Evolutionary conservation across 176 grass and related monocot genomes (phyloP), one percentile per base, ranked within the genome.

Genomic region (Ananas comosus): DNA sequence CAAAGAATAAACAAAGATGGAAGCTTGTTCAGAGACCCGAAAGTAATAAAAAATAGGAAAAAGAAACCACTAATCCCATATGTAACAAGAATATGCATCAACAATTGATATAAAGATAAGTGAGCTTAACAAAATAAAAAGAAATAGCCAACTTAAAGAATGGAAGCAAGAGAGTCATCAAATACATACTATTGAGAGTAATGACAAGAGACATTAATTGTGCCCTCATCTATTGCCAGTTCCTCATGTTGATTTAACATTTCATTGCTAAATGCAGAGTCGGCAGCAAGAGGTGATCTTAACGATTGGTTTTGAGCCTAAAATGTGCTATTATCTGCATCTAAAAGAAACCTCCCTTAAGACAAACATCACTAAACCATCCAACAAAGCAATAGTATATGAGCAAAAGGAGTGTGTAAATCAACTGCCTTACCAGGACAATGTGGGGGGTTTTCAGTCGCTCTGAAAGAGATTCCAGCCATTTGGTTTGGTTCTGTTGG

Each of bases 121-220:
- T 9, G 17, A 61, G 16, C n/a, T 61, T 19, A 61, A 1, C n/a
- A 61, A 11, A 21, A 64, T 48, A 47, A 48, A 22, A 64, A 64
- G 3, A 71, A 24, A 33, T 57, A 42, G 23, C 25, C 14, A 85
- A 58, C 18, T 13, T 18, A 69, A 72, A 18, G 69, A 53, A 2
- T 11, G 2, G 16, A 66, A 24, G 7, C 22, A 53, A 12, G 65
- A 48, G 17, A 51, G 61, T 85, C 16, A 85, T 74, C 51, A 10
- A 61, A 11, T n/a, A 77, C 93, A 8, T 83, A 92, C 93, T 87
- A 82, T 78, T 97, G 84, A 28, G 93, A 97, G 83, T 97, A 97
- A 18, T 85, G 80, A 64, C 79, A 78, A 64, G 93, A 97, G 49
- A 92, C 50, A 19, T 68, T 85, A 66, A 97, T 97, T 2, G 86